A percentile compares a stretch with the other conserved stretches of the same genome.
These are phyloP conservation scores for Cryptosporidium muris DNA, from an alignment of 169 alveolate genomes.

Conservation along the genomic window DNA sequence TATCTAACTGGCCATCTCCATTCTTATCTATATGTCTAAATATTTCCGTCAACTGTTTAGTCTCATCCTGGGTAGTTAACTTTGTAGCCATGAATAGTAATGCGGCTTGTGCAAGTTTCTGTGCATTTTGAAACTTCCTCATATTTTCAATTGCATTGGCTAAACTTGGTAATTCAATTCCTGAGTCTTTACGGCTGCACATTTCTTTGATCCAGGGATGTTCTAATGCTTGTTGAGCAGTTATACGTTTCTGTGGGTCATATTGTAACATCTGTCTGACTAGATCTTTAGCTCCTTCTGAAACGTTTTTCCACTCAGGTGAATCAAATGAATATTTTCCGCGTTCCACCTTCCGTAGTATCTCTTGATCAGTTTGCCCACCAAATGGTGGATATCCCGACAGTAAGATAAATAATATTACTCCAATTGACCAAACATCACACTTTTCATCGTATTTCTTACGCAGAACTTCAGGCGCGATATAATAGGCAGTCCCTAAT, in stretches of 20 bases:
- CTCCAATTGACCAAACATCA: slow-evolving; percentile 92
- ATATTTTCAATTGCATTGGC: slow-evolving; percentile 83
- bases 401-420: slow-evolving; percentile 82
- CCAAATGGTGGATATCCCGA: slow-evolving; percentile 90
- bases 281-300: slow-evolving; percentile 91
- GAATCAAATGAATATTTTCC: slow-evolving; percentile 83
- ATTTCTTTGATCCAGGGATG: slow-evolving; percentile 89
- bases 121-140: slow-evolving; percentile 84
- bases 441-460: slow-evolving; percentile 88
- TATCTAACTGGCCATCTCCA: slow-evolving; percentile 87
- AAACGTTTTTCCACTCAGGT: slow-evolving; percentile 85
- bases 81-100: slow-evolving; percentile 85
- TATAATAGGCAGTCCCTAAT: slow-evolving; percentile 89
- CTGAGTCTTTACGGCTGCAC: slow-evolving; percentile 75
- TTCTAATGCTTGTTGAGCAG: slow-evolving; percentile 90
- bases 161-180: slow-evolving; percentile 79
- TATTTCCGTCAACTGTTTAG: slow-evolving; percentile 84
- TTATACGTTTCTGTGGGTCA: slow-evolving; percentile 86
- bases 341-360: slow-evolving; percentile 84
- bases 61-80: slow-evolving; percentile 87
- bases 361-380: slow-evolving; percentile 90
- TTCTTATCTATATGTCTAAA: slow-evolving; percentile 88
- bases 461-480: slow-evolving; percentile 89
- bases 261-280: slow-evolving; percentile 85
- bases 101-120: slow-evolving; percentile 88